phyloP scores from a whole-genome alignment of 1,284 basidiomycete genomes.

The Xanthoconium separans region DNA sequence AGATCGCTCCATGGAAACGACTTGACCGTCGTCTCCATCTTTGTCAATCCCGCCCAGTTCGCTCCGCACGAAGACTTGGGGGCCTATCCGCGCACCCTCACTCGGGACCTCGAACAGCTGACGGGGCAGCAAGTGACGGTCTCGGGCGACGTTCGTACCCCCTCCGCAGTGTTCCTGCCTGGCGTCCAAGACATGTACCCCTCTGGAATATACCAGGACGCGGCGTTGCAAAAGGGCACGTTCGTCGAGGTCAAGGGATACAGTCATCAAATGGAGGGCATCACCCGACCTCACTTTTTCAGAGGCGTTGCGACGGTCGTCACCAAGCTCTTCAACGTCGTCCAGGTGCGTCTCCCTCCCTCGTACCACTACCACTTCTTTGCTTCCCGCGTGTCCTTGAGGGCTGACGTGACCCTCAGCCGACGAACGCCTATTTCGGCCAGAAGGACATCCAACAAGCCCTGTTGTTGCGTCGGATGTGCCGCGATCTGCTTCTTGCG shows the following conservation, averaged over 20 bases:
- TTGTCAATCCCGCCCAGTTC: constrained; percentile 98
- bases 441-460: constrained; percentile 99
- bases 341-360: constrained; percentile 60
- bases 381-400: not conserved
- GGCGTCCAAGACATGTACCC: constrained; percentile 84
- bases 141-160: constrained; percentile 34
- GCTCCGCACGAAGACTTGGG: constrained; percentile 93
- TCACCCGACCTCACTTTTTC: constrained; percentile 87
- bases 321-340: constrained; percentile 91
- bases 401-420: constrained; percentile 45
- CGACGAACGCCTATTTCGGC: constrained; percentile 92
- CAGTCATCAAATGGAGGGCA: constrained; percentile 85
- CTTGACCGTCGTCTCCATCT: constrained; percentile 90
- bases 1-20: constrained; percentile 79
- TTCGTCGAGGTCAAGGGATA: constrained; percentile 92
- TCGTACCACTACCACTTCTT: not conserved
- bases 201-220: constrained; percentile 79
- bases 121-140: constrained; percentile 29
- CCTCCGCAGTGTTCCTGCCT: constrained; percentile 80
- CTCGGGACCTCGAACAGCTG: constrained; percentile 61
- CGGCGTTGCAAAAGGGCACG: constrained; percentile 79
- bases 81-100: constrained; percentile 86
- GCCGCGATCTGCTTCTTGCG: constrained; percentile 77
- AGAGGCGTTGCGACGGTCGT: constrained; percentile 95
- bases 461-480: constrained; percentile 82